Evolutionary conservation across 768 basidiomycete species (phyloP), one percentile per base, ranked within the genome.

Genomic region (Russula abietina): DNA sequence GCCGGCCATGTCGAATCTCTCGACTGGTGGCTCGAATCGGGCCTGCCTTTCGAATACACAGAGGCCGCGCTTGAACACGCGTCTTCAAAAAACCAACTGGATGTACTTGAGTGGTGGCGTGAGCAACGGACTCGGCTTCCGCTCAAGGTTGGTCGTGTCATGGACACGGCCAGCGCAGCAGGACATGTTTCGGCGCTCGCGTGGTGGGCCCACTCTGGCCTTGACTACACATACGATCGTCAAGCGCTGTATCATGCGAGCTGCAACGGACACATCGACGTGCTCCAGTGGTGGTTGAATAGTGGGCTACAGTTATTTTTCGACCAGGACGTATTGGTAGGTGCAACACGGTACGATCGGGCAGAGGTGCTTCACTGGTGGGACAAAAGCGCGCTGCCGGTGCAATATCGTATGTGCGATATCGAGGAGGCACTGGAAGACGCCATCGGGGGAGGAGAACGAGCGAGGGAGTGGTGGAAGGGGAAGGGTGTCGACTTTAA

Each of bases 361-460:
- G 86, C 87, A 28, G 87, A 88, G 67, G 88, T 92, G 33, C 75
- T 95, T 26, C 86, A 91, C 65, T 95, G 92, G 92, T 94, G 93
- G 93, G 82, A 89, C 65, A 82, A 81, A 69, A 87, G 83, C 46
- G 87, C 87, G 8, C 76, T 93, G 55, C 81, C 88, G 4, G 84
- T 93, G 61, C 88, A 89, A 69, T 95, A 92, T 73, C 83, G 93
- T 57, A 85, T 92, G 81, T 93, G 92, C 70, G 92, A 95, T 72
- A 85, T 95, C 55, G 92, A 95, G 70, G 92, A 93, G 76, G 92
- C 92, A 3, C 73, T 94, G 68, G 92, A 93, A 71, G 92, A 94
- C 67, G 87, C 89, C 0, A 88, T 91, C 55, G 86, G 87, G 9
- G 87, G 86, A n/a, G 89, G 90, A 14, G 82, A 86, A 64, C 81